Evolutionary conservation across 345 rosid genomes (phyloP), one percentile per base, ranked within the genome.

Genomic region (Salix udensis): DNA sequence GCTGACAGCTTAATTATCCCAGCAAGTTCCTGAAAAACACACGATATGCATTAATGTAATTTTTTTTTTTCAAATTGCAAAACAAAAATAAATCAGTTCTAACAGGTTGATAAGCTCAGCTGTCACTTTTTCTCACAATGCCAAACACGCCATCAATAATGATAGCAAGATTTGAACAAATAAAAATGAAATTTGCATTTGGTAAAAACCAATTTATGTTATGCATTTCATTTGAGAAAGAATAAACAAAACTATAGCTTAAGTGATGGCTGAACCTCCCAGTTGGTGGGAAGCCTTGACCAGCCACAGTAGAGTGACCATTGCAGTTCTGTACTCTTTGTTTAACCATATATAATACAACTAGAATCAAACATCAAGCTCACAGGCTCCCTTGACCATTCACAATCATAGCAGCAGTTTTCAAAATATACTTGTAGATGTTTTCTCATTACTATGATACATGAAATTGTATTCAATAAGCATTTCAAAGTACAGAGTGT

Each of bases 1-100:
- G 92, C 92, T 74, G 99, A 89, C 68, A 96, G 72, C 83, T 93
- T 96, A 75, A 93, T 93, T 82, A 92, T 87, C 87, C 95, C 97
- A 23, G 98, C 92, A 80, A 96, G 98, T 82, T 96, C 98, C 98
- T 96, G 90, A 82, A 68, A 78, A 50, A 75, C 24, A 31, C 26
- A 79, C 21, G 70, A 48, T 74, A 67, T 71, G 30, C 21, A 75
- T 84, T 70, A 71, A 65, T 68, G 71, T 69, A 28, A 28, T 19
- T 21, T n/a, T 36, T 7, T 34, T 40, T 68, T 23, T 68, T 24
- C 50, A 42, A 40, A 58, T 23, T 15, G 24, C n/a, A 19, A 11
- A 40, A 42, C 44, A 68, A 21, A 40, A 4, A 67, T 23, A 10
- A 9, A 31, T 28, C n/a, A 37, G 11, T 42, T 37, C 26, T 36